Evolutionary conservation across 257 asterid genomes (phyloP).

Genomic region (Mitragyna speciosa): DNA sequence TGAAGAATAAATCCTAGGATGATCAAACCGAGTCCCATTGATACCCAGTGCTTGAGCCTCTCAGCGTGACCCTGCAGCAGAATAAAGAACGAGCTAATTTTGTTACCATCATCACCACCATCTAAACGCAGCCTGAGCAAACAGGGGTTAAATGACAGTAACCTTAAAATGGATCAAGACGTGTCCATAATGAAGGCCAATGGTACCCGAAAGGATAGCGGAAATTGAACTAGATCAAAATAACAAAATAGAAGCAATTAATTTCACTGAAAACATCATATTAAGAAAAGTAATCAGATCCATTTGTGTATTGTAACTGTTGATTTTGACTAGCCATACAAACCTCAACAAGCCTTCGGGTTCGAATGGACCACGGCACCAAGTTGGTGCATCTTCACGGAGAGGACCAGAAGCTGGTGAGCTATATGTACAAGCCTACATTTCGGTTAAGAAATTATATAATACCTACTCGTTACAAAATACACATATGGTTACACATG

Average conservation of each 20-base stretch:
- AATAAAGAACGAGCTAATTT: neutral
- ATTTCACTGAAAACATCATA: neutral
- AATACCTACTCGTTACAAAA: neutral
- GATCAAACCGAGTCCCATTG: constrained; percentile 62
- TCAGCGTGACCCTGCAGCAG: constrained; percentile 58
- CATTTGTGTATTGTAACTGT: too few relatives aligned
- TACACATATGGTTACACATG: neutral
- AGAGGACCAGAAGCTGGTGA: constrained; percentile 64
- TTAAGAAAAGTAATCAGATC: neutral
- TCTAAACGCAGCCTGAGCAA: neutral
- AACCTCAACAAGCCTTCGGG: constrained; percentile 87
- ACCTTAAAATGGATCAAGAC: constrained; percentile 81
- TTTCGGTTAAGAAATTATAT: neutral
- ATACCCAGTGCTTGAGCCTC: constrained; percentile 84
- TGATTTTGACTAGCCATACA: neutral
- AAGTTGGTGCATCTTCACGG: constrained; percentile 66
- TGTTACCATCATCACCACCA: neutral
- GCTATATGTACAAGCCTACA: constrained; percentile 77
- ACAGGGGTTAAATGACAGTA: neutral
- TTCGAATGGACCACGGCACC: constrained; percentile 87
- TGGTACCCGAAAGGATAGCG: constrained; percentile 73
- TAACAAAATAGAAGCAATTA: constrained; percentile 1
- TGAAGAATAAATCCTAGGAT: constrained; percentile 61
- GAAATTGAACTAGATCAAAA: constrained; percentile 60
- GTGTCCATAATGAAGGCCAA: constrained; percentile 91